A percentile compares a stretch with the other conserved stretches of the same genome.
Evolutionary conservation across 768 basidiomycete genomes (phyloP).

Genomic region (Amyloporia xantha): DNA sequence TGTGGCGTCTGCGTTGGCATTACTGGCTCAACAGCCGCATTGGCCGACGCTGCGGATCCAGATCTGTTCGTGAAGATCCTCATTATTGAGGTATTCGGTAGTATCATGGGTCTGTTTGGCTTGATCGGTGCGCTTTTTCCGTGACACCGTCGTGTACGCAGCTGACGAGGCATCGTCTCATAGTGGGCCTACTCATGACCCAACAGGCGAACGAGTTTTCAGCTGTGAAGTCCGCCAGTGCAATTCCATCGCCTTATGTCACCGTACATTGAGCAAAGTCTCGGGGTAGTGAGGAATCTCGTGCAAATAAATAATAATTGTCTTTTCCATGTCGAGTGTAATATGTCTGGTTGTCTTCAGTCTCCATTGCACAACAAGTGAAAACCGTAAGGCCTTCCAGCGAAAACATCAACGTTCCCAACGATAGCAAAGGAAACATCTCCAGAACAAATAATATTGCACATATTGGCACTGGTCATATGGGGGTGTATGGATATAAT

Average conservation of each 20-base stretch:
- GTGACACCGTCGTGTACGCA: neutral
- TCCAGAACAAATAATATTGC: too few relatives aligned
- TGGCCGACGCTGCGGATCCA: constrained; percentile 94
- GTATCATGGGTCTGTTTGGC: constrained; percentile 88
- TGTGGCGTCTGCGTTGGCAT: constrained; percentile 94
- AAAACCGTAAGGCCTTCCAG: too few relatives aligned
- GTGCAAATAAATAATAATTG: too few relatives aligned
- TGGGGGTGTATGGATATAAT: too few relatives aligned
- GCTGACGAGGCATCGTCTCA: neutral
- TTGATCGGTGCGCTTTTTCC: constrained; percentile 65
- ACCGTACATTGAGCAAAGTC: constrained; percentile 3
- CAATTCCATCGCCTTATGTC: constrained; percentile 28
- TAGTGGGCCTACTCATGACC: constrained; percentile 81
- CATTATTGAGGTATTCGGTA: constrained; percentile 91
- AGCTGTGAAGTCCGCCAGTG: constrained; percentile 13
- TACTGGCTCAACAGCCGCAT: constrained; percentile 91
- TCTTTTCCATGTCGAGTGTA: too few relatives aligned
- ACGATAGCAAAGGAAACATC: too few relatives aligned
- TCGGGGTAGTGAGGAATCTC: too few relatives aligned
- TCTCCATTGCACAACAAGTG: too few relatives aligned
- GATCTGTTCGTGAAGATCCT: constrained; percentile 94
- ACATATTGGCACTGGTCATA: too few relatives aligned
- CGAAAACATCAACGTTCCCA: too few relatives aligned
- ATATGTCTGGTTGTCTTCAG: too few relatives aligned
- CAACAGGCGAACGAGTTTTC: constrained; percentile 56